Base-by-base conservation (phyloP, 495 filamentous ascomycete species). In the Penicillium pulvis region DNA sequence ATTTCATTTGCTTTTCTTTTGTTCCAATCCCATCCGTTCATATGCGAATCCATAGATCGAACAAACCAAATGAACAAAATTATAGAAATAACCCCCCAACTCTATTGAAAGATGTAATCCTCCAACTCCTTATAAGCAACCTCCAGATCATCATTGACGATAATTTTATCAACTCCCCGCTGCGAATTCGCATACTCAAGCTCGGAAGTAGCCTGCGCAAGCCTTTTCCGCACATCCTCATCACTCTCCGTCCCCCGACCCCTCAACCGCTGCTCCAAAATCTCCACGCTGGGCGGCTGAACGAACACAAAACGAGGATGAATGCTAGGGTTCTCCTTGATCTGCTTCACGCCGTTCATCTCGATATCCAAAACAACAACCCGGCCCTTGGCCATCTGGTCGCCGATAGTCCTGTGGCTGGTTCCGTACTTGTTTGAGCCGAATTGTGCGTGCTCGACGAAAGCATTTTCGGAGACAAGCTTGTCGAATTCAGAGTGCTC, bases 101-200 rank as follows among this genome's bases (percentile, higher is more conserved):
- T 36, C 20, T 31, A 49, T 31, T 49, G 46, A 24, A 50, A 51
- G 41, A 67, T 51, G 41, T 61, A 93, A 43, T 78, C 81, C 66
- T 87, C 84, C 35, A 94, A 74, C 75, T 94, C 87, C 67, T 77
- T 72, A 76, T 88, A 95, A 17, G 92, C 89, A 63, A 64, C 83
- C 54, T 95, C 89, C 65, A 95, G 68, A 66, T 92, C 81, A 71
- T 92, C 87, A 67, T 96, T 96, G 39, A 94, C 85, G 61, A 96
- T 86, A 51, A 90, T 83, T 72, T 82, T 82, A 66, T 95, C 91
- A 7, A 87, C 91, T 4, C 33, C 33, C 17, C 17, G 39, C 2
- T 87, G 46, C 1, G 20, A 12, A 20, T 56, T 78, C n/a, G 90
- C 81, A 71, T 83, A 94, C 56, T 87, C 89, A 59, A 95, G 80